Evolutionary conservation across 495 filamentous ascomycete genomes (phyloP), one percentile per base, ranked within the genome.

Genomic region (Lepraria neglecta): DNA sequence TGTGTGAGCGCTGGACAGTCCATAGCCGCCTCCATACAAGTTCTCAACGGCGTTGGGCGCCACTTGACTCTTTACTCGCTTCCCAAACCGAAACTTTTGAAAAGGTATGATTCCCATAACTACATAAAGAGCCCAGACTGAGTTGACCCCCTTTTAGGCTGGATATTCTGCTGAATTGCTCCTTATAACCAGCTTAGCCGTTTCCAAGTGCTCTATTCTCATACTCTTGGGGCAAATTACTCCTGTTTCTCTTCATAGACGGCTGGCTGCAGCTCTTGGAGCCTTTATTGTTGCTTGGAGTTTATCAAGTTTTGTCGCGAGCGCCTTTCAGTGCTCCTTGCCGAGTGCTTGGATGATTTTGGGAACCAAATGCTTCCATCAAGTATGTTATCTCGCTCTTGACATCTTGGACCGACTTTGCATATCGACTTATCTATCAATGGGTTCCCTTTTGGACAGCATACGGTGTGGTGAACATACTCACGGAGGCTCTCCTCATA

Each of bases 291-390:
- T 58, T 10, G 17, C 68, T 6, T 78, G 78, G 78, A 59, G 64
- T 9, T 6, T 75, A 19, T 53, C 67, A 21, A 68, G 70, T 24
- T 56, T 77, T 9, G 58, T 78, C 31, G 69, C 68, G 3, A 65
- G 70, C 0, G 71, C 74, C 11, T 78, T 81, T 30, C 74, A 79
- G 57, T 81, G 78, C 48, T 64, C 66, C 11, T 30, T 67, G 15
- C 72, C 73, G 3, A 52, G 67, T 2, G 67, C 73, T 2, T 81
- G 78, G 78, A 68, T 72, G 48, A 65, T 74, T 30, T 46, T 74
- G 24, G 40, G 67, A 33, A 56, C 65, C 7, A 68, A 60, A 21
- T 78, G 78, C 45, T 69, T 77, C 50, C 61, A 77, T 55, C 63
- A 65, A 61, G 74, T 76, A 64, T 66, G 72, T 12, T n/a, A 30